Conservation (phyloP, 257 asterid genomes). For the Voacanga thouarsii region DNA sequence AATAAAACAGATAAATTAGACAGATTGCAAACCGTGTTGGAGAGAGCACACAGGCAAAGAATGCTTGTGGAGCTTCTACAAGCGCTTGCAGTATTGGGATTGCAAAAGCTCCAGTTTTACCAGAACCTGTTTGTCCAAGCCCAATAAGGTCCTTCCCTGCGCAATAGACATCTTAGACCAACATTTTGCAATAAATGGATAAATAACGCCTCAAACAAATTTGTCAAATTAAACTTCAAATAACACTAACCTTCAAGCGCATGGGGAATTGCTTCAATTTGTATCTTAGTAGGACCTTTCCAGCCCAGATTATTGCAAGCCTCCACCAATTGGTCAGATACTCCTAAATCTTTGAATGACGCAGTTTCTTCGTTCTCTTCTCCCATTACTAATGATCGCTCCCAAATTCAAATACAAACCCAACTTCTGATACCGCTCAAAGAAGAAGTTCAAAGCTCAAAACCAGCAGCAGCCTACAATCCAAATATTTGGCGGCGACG, state of each 20-base stretch:
- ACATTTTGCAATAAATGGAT: neutral
- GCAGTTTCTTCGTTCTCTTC: conserved; percentile 26
- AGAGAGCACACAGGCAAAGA: conserved; percentile 85
- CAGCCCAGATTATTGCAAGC: conserved; percentile 80
- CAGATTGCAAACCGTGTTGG: conserved; percentile 52
- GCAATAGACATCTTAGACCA: neutral
- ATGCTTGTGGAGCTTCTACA: conserved; percentile 64
- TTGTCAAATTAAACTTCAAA: neutral
- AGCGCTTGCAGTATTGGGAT: conserved; percentile 81
- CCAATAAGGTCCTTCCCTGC: conserved; percentile 76
- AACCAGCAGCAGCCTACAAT: neutral
- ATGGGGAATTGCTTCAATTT: conserved; percentile 63
- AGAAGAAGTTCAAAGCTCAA: neutral
- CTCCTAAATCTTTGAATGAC: conserved; percentile 80
- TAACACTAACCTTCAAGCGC: conserved; percentile 48
- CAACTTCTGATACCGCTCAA: neutral
- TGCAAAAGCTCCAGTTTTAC: conserved; percentile 94
- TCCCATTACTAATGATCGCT: neutral
- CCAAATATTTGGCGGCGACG: neutral
- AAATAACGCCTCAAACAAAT: neutral
- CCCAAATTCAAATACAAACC: neutral
- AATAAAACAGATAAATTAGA: neutral
- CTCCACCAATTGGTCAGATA: conserved; percentile 52
- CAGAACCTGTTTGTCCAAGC: conserved; percentile 96
- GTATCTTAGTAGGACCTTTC: conserved; percentile 72